These are phyloP conservation scores for Acacia concinna DNA, from an alignment of 331 rosid species.

Conservation along the genomic window DNA sequence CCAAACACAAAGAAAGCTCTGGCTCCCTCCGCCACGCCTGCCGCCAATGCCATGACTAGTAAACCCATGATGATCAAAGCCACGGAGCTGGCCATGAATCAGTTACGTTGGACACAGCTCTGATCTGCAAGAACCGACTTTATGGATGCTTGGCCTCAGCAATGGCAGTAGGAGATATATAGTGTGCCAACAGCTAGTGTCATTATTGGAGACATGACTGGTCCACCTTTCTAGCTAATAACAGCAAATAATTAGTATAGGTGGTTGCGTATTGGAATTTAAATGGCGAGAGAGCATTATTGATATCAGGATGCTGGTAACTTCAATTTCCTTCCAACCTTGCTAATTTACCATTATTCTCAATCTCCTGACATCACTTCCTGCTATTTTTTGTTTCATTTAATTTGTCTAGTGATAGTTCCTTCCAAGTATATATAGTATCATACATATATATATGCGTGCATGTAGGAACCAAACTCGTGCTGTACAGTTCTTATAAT, in stretches of 20 bases:
- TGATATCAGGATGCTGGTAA: neutral
- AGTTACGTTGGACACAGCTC: neutral
- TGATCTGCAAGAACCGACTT: neutral
- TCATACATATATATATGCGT: too few species aligned
- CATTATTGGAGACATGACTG: conserved; percentile 10
- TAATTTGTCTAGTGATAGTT: too few species aligned
- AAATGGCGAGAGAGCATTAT: neutral
- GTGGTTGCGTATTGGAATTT: conserved; percentile 9
- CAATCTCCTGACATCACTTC: neutral
- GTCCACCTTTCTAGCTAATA: conserved; percentile 26
- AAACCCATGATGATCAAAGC: conserved; percentile 29
- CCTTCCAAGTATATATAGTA: too few species aligned
- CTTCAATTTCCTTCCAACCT: neutral
- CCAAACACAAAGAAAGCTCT: conserved; percentile 90
- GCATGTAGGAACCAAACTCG: too few species aligned
- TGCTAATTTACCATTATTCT: neutral
- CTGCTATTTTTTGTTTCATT: too few species aligned
- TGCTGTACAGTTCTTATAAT: too few species aligned
- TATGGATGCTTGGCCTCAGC: conserved; percentile 1
- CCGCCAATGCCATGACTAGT: conserved; percentile 29
- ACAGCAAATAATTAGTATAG: conserved; percentile 14
- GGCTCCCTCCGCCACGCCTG: conserved; percentile 48
- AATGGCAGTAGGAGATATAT: conserved; percentile 26
- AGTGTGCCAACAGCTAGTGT: neutral
- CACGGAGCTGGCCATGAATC: conserved; percentile 44